Base-by-base conservation (phyloP, 345 rosid species). In the Hypericum perforatum region DNA sequence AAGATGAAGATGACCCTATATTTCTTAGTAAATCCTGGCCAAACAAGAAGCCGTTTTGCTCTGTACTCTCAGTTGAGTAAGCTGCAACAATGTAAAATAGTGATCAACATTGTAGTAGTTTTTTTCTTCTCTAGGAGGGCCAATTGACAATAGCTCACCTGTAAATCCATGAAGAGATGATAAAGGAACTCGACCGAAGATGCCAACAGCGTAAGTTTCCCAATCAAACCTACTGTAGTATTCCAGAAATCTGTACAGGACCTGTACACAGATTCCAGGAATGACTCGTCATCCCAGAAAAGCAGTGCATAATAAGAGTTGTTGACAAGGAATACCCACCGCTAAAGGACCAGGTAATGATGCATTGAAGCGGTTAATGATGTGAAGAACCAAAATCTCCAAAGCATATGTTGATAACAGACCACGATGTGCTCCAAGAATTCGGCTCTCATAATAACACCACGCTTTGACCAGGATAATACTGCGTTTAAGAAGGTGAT, bases 391-490 rank as follows among this genome's bases (percentile, higher is more conserved):
- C 67, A 67, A 37, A 41, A 67, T 56, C 52, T 70, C 68, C 57
- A 70, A 50, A 8, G 70, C 75, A 54, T 65, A 70, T 16, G 68
- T 63, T 58, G 71, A 58, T 11, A 70, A 41, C 62, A 70, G 55
- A 53, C 75, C 75, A 62, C 62, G 58, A 55, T 53, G 60, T 16
- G 75, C 75, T 36, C 75, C 75, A 32, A 70, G 75, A 51, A 65
- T 70, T 41, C 75, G 60, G 58, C 75, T 70, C 63, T 70, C 75
- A 41, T 70, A 66, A 58, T 45, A 70, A 43, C 75, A 70, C 71
- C 75, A 65, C 16, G 71, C 60, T 66, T 70, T 70, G 47, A 70
- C 62, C 64, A 70, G 54, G 44, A 62, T 57, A 41, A 58, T 43
- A 44, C 72, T 67, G 10, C 48, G 41, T 42, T 67, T 67, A 38